A percentile compares a stretch with the other conserved stretches of the same genome.
phyloP scores from a whole-genome alignment of 352 stramenopile species.

The Thraustochytrium striatum region DNA sequence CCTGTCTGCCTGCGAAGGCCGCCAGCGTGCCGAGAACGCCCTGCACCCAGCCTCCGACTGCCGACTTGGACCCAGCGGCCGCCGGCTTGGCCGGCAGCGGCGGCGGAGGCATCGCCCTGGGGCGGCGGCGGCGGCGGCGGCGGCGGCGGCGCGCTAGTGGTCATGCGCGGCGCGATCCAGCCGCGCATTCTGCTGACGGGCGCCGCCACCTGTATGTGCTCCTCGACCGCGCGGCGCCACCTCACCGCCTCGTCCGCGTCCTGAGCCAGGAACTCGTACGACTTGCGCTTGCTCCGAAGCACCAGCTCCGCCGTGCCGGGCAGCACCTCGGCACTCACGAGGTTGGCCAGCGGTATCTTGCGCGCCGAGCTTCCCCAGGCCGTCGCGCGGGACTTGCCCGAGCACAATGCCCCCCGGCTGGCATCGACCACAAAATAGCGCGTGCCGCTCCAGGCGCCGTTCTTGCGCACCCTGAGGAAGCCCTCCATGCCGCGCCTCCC shows the following conservation, averaged over 20 bases:
- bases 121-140: too few species aligned
- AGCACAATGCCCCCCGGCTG: not conserved
- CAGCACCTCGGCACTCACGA: not conserved
- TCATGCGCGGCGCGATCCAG: too few species aligned
- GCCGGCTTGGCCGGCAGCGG: too few species aligned
- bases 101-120: too few species aligned
- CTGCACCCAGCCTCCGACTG: too few species aligned
- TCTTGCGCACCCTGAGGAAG: constrained; percentile 5
- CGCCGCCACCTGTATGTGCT: not conserved
- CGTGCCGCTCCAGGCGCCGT: not conserved
- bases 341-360: not conserved
- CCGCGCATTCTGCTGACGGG: not conserved
- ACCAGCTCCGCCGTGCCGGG: not conserved
- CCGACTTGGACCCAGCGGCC: not conserved
- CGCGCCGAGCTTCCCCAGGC: not conserved
- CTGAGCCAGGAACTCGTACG: constrained; percentile 4
- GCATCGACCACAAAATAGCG: constrained; percentile 29
- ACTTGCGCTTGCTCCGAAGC: not conserved
- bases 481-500: not conserved
- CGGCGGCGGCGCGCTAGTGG: not conserved
- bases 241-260: not conserved
- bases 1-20: too few species aligned
- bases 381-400: not conserved
- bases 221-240: not conserved
- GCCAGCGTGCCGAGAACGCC: too few species aligned